Base-by-base conservation (phyloP, 2,329 filamentous ascomycete genomes). In the Penicillium sp. region DNA sequence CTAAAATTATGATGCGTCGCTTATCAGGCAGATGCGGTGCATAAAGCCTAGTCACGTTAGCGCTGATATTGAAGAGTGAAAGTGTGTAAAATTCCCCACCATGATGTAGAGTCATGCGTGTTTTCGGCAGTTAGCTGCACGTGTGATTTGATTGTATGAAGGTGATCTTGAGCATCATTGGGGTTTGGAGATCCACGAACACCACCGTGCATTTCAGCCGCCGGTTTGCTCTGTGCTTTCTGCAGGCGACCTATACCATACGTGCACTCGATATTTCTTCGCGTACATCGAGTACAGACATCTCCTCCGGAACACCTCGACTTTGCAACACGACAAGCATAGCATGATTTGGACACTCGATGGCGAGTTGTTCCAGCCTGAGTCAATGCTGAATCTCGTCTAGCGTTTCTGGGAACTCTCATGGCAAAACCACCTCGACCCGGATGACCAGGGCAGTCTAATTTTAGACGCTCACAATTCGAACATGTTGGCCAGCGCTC, bases 311-410 rank as follows among this genome's bases (percentile, higher is more conserved):
- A 58, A 16, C 62, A 64, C 16, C 58, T 56, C 11, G 61, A 40
- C 22, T 64, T 64, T 44, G 58, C 59, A 38, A 43, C 36, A 13
- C 58, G 62, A 34, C 61, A 64, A 29, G 50, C 21, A 16, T 58
- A 43, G n/a, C 61, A 64, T 39, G 61, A 64, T 34, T 52, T 58
- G 11, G 53, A 54, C 3, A 60, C 57, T 47, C 61, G 50, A 38
- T 57, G 58, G 36, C 60, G 58, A 40, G 54, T 40, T 34, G 59
- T 59, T 21, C 62, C 62, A 21, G 62, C 60, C 24, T 63, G 57
- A n/a, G 60, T 63, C 18, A 62, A 44, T 34, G 42, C 46, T 10
- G 42, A 36, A 45, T 56, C 49, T 7, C 32, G 51, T 2, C 38
- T 11, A 8, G 36, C 44, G 14, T 27, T 39, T 39, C 29, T 58